Conservation (phyloP, 192 early-diverging fungal species). For the Haplosporangium gracile region DNA sequence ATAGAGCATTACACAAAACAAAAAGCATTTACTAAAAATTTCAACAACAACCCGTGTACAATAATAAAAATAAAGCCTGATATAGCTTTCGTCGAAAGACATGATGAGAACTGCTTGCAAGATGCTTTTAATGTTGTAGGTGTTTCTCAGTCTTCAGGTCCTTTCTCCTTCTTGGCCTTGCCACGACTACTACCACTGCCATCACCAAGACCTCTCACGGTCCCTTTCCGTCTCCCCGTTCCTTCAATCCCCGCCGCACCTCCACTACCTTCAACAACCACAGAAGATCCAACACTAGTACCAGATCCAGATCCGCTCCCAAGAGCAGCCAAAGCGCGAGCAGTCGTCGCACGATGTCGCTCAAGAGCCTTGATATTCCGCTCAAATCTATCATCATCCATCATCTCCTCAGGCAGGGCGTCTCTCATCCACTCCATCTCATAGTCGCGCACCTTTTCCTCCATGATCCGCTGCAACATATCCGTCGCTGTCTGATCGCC, state of each 20-base stretch:
- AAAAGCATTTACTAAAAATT: too few species aligned
- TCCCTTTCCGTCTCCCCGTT: neutral
- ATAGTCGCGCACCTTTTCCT: constrained; percentile 39
- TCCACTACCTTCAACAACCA: neutral
- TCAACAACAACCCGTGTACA: neutral
- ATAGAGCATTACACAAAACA: too few species aligned
- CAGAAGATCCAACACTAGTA: neutral
- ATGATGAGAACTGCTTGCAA: neutral
- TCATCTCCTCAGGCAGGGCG: constrained; percentile 16
- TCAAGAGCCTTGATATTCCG: constrained; percentile 1
- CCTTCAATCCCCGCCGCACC: neutral
- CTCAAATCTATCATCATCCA: constrained; percentile 25
- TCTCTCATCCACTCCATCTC: constrained; percentile 45
- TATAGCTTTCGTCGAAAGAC: too few species aligned
- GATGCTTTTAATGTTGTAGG: neutral
- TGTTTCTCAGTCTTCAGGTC: neutral
- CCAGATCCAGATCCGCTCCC: neutral
- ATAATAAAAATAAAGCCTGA: neutral
- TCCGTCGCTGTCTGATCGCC: constrained; percentile 54
- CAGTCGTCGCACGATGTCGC: neutral
- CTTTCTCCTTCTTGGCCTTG: neutral
- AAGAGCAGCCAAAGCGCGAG: neutral
- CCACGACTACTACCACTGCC: neutral
- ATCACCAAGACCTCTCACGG: too few species aligned
- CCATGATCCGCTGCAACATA: constrained; percentile 55